Percentiles rank a stretch among this genome's conserved stretches.
phyloP scores from a whole-genome alignment of 164 flowering plant genomes.

The Houttuynia cordata region DNA sequence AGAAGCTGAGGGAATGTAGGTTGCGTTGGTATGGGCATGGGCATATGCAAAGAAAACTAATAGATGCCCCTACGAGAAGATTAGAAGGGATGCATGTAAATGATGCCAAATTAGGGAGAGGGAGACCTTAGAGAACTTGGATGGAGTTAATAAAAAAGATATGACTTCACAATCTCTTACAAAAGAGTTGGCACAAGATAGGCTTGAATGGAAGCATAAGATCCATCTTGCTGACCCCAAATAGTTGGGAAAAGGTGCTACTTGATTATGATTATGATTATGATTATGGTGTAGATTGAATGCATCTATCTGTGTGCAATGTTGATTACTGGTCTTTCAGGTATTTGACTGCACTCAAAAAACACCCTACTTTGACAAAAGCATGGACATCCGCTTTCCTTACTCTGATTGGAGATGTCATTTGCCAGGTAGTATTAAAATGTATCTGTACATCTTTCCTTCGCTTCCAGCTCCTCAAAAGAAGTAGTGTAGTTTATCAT shows the following conservation, averaged over 20 bases:
- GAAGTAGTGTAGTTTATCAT: neutral
- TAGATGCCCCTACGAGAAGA: too few species aligned
- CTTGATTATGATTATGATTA: neutral
- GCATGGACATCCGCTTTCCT: constrained; percentile 77
- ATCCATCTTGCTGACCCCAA: neutral
- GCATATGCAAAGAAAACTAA: too few species aligned
- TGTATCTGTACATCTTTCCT: neutral
- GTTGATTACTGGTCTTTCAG: constrained; percentile 19
- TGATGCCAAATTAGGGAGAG: too few species aligned
- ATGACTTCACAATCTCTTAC: too few species aligned
- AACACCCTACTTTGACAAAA: constrained; percentile 61
- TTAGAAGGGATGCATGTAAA: too few species aligned
- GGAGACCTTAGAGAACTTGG: too few species aligned
- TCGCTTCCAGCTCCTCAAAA: neutral
- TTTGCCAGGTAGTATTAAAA: constrained; percentile 57
- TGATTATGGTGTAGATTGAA: too few species aligned
- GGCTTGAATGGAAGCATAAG: too few species aligned
- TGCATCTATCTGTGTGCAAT: neutral
- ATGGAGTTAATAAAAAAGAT: too few species aligned
- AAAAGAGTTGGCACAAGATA: too few species aligned
- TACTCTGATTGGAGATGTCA: constrained; percentile 60
- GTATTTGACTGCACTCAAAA: constrained; percentile 63
- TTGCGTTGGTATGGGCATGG: too few species aligned
- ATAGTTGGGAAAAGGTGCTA: neutral
- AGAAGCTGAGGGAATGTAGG: too few species aligned